Base-by-base conservation (phyloP, 2,329 filamentous ascomycete species). In the Dendryphion nanum region DNA sequence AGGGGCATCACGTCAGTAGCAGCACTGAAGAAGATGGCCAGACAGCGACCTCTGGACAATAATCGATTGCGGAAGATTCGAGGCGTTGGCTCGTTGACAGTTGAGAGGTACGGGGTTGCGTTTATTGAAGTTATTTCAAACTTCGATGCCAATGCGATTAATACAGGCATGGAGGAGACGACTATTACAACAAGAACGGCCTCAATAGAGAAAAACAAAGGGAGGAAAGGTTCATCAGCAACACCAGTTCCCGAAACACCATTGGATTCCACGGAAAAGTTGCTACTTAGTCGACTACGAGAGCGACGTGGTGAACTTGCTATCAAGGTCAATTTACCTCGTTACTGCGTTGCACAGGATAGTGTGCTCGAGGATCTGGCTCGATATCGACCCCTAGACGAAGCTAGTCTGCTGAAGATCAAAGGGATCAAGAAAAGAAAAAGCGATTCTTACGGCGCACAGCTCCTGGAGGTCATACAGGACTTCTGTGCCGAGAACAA, bases 401-500 rank as follows among this genome's bases (percentile, higher is more conserved):
- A 47, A 6, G 41, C 45, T 1, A 35, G 45, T 2, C 28, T 67
- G 15, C 38, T 55, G 5, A 18, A 40, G 10, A 37, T 65, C 12
- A 52, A 52, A 21, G 61, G 59, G 1, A 46, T 66, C 8, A 57
- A 59, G 4, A 35, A 41, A 14, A 15, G 33, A 4, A 35, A 44
- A 6, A 32, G 43, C 23, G 36, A 49, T 16, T 51, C 45, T 17
- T 64, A 59, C 18, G 63, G 62, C 1, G 37, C 50, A 1, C 47
- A 47, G 5, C 60, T 55, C 51, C 44, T 66, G 3, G 43, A 55
- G 12, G 41, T 57, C 8, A 54, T 63, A 10, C 5, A 37, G 41
- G 3, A 31, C 40, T 1, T 60, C 55, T 18, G 10, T n/a, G 2
- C 10, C 10, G 23, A 8, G 17, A 48, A 7, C 33, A n/a, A n/a